Conservation (phyloP, 2,329 filamentous ascomycete genomes). For the Pseudogymnoascus pannorum region DNA sequence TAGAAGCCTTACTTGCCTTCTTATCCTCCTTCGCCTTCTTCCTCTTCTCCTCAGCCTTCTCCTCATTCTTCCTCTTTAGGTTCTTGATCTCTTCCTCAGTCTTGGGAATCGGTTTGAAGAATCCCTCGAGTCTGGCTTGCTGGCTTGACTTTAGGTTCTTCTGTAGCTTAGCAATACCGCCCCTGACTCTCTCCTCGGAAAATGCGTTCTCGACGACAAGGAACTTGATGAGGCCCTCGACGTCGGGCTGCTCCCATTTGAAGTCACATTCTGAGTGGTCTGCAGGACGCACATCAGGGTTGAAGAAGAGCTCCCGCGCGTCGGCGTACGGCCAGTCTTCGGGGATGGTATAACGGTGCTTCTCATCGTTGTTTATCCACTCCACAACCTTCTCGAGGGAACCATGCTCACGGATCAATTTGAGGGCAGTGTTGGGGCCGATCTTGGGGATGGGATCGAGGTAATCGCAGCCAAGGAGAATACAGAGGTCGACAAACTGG, state of each 20-base stretch:
- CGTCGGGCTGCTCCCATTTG: slow-evolving; percentile 92
- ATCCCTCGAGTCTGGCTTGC: slow-evolving; percentile 86
- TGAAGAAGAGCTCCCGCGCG: slow-evolving; percentile 83
- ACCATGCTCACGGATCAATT: slow-evolving; percentile 88
- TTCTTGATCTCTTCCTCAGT: slow-evolving; percentile 77
- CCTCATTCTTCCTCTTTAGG: slow-evolving; percentile 88
- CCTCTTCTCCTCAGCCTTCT: slow-evolving; percentile 85
- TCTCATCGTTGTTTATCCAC: slow-evolving; percentile 65
- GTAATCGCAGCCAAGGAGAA: slow-evolving; percentile 95
- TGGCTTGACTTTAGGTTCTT: slow-evolving; percentile 90
- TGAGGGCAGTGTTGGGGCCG: slow-evolving; percentile 83
- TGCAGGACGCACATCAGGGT: slow-evolving; percentile 78
- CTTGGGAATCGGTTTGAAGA: slow-evolving; percentile 91
- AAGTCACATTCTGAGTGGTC: slow-evolving; percentile 88
- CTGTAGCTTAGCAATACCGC: slow-evolving; percentile 66
- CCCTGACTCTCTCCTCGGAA: slow-evolving; percentile 85
- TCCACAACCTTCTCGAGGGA: slow-evolving; percentile 82
- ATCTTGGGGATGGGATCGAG: slow-evolving; percentile 94
- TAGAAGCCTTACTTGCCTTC: slow-evolving; percentile 89
- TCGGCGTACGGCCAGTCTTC: slow-evolving; percentile 97
- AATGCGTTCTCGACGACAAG: slow-evolving; percentile 93
- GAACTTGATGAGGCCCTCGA: slow-evolving; percentile 83
- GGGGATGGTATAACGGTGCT: slow-evolving; percentile 75
- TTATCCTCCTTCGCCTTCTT: slow-evolving; percentile 93
- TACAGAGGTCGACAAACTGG: slow-evolving; percentile 95